These are phyloP conservation scores for Speleostelium caveatum DNA, from an alignment of 78 protist genomes.

Conservation along the genomic window DNA sequence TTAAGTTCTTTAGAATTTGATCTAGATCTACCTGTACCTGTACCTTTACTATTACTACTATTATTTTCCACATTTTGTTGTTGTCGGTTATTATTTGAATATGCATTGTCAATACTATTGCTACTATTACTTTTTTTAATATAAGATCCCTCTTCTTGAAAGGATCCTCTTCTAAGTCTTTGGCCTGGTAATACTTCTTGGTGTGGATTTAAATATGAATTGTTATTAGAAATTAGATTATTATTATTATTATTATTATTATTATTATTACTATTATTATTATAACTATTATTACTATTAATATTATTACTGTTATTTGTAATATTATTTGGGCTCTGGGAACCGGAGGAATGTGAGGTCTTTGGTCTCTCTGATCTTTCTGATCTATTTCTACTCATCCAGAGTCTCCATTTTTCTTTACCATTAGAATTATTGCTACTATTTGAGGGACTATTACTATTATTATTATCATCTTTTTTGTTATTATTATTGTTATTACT, in stretches of 20 bases:
- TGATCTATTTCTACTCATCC: neutral
- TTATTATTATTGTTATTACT: slow-evolving; percentile 13
- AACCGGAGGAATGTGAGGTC: neutral
- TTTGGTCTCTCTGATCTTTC: neutral
- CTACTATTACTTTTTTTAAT: neutral
- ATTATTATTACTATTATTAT: neutral
- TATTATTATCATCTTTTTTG: neutral
- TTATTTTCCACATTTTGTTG: neutral
- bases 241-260: slow-evolving; percentile 15
- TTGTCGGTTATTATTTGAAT: neutral
- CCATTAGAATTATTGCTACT: neutral
- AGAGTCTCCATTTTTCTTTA: neutral
- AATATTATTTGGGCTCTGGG: neutral
- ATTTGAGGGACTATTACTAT: neutral
- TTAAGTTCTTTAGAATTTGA: neutral
- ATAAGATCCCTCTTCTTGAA: neutral
- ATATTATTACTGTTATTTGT: neutral
- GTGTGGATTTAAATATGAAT: neutral
- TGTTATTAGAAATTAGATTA: neutral
- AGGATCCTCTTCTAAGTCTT: neutral
- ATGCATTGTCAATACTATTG: neutral
- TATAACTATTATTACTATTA: neutral
- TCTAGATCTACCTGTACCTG: neutral
- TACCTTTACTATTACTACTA: neutral
- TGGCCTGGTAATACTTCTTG: neutral